Percentiles rank a stretch among this genome's conserved stretches.
phyloP scores from a whole-genome alignment of 768 basidiomycete species.

The Neoboletus brunneissimus region DNA sequence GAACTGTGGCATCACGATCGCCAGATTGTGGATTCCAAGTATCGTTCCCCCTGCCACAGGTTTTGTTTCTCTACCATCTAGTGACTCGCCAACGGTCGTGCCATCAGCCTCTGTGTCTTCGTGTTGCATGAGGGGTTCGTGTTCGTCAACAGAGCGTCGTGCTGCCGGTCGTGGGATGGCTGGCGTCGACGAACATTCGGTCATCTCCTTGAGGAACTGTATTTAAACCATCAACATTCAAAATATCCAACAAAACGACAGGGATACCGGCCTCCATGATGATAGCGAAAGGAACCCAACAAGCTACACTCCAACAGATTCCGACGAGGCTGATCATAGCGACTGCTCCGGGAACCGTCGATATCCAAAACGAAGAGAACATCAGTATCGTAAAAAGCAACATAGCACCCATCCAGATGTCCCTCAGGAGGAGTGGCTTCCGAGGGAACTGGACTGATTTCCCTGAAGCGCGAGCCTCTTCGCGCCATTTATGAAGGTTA shows the following conservation, averaged over 20 bases:
- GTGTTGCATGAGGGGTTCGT: slow-evolving; percentile 55
- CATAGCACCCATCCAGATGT: slow-evolving; percentile 91
- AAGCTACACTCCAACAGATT: slow-evolving; percentile 96
- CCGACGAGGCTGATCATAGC: slow-evolving; percentile 81
- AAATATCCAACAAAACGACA: slow-evolving; percentile 19
- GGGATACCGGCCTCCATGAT: slow-evolving; percentile 88
- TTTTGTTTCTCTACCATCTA: slow-evolving; percentile 29
- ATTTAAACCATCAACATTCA: background rate
- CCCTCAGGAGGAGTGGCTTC: slow-evolving; percentile 88
- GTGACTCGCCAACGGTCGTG: slow-evolving; percentile 32
- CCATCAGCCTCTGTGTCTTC: slow-evolving; percentile 41
- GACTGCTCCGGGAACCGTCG: slow-evolving; percentile 73
- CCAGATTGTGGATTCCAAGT: slow-evolving; percentile 91
- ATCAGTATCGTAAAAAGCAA: slow-evolving; percentile 77
- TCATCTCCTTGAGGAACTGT: slow-evolving; percentile 74
- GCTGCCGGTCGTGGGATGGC: slow-evolving; percentile 23
- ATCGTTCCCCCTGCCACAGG: slow-evolving; percentile 85
- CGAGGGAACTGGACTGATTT: slow-evolving; percentile 75
- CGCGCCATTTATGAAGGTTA: slow-evolving; percentile 78
- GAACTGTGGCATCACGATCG: slow-evolving; percentile 94
- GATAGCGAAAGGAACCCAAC: slow-evolving; percentile 96
- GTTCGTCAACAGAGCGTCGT: slow-evolving; percentile 33
- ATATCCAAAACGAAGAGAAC: slow-evolving; percentile 83
- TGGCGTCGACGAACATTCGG: slow-evolving; percentile 31
- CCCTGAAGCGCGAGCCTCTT: slow-evolving; percentile 75